Conservation (phyloP, 257 asterid genomes). For the Solanum corneliomulleri region DNA sequence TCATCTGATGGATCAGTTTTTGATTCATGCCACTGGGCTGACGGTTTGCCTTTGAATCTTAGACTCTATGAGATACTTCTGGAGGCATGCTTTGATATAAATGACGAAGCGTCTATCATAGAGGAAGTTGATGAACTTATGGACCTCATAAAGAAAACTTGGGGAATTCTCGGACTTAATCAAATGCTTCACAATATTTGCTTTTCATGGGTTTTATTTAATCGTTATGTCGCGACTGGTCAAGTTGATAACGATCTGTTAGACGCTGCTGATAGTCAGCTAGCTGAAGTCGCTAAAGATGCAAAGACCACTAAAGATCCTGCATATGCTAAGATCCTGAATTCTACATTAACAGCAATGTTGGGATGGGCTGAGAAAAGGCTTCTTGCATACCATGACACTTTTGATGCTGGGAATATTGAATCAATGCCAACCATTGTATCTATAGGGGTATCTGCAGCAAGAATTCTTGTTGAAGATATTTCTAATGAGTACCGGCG, state of each 20-base stretch:
- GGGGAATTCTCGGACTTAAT: conserved; percentile 81
- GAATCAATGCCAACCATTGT: conserved; percentile 86
- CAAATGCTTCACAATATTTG: conserved; percentile 88
- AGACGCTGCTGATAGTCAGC: conserved; percentile 71
- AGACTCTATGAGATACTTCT: conserved; percentile 87
- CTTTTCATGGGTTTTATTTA: conserved; percentile 87
- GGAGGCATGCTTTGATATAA: conserved; percentile 78
- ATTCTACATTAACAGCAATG: conserved; percentile 81
- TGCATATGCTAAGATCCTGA: conserved; percentile 57
- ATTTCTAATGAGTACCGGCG: conserved; percentile 91
- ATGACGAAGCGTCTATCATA: conserved; percentile 61
- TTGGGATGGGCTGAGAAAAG: conserved; percentile 99
- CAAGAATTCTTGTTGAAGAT: conserved; percentile 87
- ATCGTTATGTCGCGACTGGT: conserved; percentile 80
- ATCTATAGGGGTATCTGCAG: conserved; percentile 79
- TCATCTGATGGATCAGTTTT: conserved; percentile 66
- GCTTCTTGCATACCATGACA: conserved; percentile 94
- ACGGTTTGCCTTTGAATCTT: conserved; percentile 87
- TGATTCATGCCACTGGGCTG: conserved; percentile 95
- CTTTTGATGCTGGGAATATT: conserved; percentile 61
- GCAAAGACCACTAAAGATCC: conserved; percentile 76
- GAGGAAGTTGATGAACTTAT: conserved; percentile 93
- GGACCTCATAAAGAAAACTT: conserved; percentile 92
- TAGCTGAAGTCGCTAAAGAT: conserved; percentile 88
- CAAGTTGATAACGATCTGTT: conserved; percentile 71